These are phyloP conservation scores for Helminthosporium solani DNA, from an alignment of 2,329 filamentous ascomycete genomes.

Conservation along the genomic window DNA sequence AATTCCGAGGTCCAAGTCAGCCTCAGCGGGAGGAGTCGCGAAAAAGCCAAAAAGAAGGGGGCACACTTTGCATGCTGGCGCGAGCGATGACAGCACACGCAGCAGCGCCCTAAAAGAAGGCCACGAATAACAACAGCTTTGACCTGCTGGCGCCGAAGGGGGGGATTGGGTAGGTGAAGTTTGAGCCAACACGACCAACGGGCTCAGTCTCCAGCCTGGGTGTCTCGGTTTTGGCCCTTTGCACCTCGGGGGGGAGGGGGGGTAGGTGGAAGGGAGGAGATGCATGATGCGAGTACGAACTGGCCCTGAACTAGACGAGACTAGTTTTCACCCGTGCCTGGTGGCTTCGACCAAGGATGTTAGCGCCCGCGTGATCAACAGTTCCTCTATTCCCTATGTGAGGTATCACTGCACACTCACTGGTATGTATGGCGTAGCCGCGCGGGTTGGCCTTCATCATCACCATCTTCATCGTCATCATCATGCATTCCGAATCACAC, in stretches of 20 bases:
- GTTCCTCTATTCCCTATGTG: too few relatives aligned
- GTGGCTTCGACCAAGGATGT: background rate
- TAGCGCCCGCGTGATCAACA: background rate
- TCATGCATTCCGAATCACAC: too few relatives aligned
- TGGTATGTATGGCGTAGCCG: too few relatives aligned
- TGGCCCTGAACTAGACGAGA: background rate
- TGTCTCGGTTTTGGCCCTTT: background rate
- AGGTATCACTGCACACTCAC: too few relatives aligned
- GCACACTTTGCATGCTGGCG: conserved; percentile 2
- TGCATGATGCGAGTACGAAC: background rate
- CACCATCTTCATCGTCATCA: too few relatives aligned
- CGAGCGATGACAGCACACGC: conserved; percentile 1
- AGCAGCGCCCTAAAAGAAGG: background rate
- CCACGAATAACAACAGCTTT: background rate
- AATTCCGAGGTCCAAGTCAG: too few relatives aligned
- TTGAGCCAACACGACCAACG: conserved; percentile 2
- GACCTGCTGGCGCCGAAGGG: background rate
- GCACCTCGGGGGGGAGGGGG: too few relatives aligned
- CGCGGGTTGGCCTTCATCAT: background rate
- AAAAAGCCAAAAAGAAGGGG: background rate
- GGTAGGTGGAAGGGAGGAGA: background rate
- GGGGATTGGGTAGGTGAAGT: conserved; percentile 8
- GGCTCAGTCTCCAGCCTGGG: conserved; percentile 11
- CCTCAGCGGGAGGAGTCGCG: too few relatives aligned
- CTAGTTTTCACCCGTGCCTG: background rate